A percentile compares a stretch with the other conserved stretches of the same genome.
phyloP scores from a whole-genome alignment of 257 asterid species.

The Solanum acaule region DNA sequence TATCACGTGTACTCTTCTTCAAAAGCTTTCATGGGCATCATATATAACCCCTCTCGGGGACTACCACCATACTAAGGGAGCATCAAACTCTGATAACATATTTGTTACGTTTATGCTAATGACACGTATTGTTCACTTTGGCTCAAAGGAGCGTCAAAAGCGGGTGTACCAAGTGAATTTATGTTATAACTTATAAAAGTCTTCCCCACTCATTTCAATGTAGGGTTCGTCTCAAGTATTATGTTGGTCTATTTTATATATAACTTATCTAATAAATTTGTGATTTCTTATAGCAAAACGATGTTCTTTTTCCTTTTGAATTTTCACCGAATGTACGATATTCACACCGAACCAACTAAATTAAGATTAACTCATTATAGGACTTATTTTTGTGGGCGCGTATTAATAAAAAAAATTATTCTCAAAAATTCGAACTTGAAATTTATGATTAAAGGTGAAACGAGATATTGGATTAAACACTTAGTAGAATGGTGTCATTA shows the following conservation, averaged over 20 bases:
- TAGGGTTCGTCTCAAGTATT: not conserved
- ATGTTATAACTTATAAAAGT: not conserved
- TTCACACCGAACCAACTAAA: rapidly evolving
- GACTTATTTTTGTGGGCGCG: not conserved
- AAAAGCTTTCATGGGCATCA: not conserved
- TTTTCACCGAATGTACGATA: rapidly evolving
- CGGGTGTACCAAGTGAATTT: not conserved
- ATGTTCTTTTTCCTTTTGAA: not conserved
- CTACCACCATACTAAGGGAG: not conserved
- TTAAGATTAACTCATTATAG: not conserved
- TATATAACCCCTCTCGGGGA: not conserved
- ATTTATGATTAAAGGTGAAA: not conserved
- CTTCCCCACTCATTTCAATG: not conserved
- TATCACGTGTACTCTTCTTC: not conserved
- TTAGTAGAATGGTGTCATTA: not conserved
- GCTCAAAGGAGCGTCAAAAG: not conserved
- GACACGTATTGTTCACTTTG: not conserved
- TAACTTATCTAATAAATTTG: not conserved
- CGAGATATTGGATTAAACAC: too few species aligned
- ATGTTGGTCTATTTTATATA: not conserved
- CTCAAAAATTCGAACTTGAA: rapidly evolving
- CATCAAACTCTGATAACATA: too few species aligned
- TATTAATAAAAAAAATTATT: not conserved
- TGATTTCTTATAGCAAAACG: not conserved
- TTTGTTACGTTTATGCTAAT: not conserved